A percentile compares a stretch with the other conserved stretches of the same genome.
These are phyloP conservation scores for Fusarium sp. DNA, from an alignment of 2,329 filamentous ascomycete species.

Conservation along the genomic window DNA sequence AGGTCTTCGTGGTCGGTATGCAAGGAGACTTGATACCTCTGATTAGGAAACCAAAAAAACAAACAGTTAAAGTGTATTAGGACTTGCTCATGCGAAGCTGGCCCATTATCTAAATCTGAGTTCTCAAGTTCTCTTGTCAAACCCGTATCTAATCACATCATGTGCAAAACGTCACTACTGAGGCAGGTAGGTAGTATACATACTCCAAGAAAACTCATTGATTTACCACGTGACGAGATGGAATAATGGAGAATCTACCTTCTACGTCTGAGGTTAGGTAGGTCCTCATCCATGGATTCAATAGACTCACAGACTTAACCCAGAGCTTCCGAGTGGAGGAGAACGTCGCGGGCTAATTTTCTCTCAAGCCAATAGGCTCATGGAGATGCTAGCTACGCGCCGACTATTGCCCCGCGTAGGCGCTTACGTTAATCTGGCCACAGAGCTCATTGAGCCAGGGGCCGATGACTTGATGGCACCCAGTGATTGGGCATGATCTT, in stretches of 20 bases:
- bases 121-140: not conserved
- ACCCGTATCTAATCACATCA: not conserved
- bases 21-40: not conserved
- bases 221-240: constrained; percentile 14
- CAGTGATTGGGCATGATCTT: constrained; percentile 19
- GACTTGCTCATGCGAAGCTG: not conserved
- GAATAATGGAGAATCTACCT: not conserved
- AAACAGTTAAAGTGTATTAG: not conserved
- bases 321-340: constrained; percentile 22
- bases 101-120: not conserved
- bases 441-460: not conserved
- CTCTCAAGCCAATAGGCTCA: constrained; percentile 24
- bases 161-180: not conserved
- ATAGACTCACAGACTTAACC: not conserved
- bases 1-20: not conserved
- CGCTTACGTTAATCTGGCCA: constrained; percentile 25
- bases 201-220: too few relatives aligned
- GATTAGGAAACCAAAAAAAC: not conserved
- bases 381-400: constrained; percentile 18
- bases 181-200: too few relatives aligned
- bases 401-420: constrained; percentile 21
- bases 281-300: not conserved
- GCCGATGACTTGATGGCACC: constrained; percentile 6
- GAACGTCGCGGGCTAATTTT: constrained; percentile 14
- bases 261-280: not conserved